phyloP scores from a whole-genome alignment of 257 asterid genomes.

The Solanum stenotomum region DNA sequence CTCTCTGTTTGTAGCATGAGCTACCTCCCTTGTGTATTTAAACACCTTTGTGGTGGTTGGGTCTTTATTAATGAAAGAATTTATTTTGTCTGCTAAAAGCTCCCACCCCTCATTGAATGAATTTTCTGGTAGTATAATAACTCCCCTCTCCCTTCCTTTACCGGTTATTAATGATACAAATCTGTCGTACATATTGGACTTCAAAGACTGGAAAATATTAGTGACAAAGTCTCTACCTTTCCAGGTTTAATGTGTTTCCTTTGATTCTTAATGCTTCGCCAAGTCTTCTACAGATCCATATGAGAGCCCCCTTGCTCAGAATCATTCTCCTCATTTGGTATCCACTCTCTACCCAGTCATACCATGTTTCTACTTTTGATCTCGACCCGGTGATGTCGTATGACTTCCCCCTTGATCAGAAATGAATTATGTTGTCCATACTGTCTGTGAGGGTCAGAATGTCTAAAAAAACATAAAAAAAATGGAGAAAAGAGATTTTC shows the following conservation, averaged over 20 bases:
- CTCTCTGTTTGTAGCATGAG: not conserved
- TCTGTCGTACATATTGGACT: not conserved
- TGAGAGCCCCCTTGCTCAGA: not conserved
- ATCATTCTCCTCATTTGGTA: not conserved
- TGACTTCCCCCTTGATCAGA: not conserved
- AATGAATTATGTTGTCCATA: not conserved
- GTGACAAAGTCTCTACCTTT: not conserved
- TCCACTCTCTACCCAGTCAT: not conserved
- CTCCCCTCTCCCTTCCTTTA: not conserved
- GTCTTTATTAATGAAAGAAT: not conserved
- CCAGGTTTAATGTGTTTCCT: not conserved
- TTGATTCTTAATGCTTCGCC: not conserved
- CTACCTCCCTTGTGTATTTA: not conserved
- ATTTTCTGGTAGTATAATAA: not conserved
- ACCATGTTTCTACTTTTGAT: not conserved
- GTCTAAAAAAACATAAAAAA: too few relatives aligned
- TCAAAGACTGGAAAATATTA: not conserved
- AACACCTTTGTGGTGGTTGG: not conserved
- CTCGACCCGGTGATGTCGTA: not conserved
- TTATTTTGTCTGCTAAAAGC: not conserved
- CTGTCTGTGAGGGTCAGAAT: not conserved
- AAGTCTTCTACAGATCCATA: not conserved
- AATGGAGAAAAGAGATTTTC: not conserved
- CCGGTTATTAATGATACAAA: not conserved
- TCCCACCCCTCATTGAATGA: not conserved